Conservation (phyloP, 768 basidiomycete genomes). For the Mrakia gelida region DNA sequence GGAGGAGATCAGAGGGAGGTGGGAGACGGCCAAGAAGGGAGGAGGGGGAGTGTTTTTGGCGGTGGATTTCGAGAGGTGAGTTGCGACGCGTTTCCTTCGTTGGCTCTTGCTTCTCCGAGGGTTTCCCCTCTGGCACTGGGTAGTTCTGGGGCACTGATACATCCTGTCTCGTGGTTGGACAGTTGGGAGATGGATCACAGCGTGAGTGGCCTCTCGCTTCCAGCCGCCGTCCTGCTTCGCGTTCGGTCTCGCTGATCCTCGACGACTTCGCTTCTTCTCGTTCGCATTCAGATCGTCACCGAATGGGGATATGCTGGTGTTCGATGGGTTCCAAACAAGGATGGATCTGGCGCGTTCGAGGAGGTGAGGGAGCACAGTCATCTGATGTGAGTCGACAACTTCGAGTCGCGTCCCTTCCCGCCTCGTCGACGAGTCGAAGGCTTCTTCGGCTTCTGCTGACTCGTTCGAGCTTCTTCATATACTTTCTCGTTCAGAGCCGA, state of each 20-base stretch:
- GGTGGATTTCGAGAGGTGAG: slow-evolving; percentile 64
- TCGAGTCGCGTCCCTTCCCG: background rate
- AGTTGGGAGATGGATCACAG: slow-evolving; percentile 59
- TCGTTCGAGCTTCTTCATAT: background rate
- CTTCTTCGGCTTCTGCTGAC: background rate
- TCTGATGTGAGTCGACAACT: slow-evolving; percentile 2
- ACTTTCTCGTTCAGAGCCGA: slow-evolving; percentile 46
- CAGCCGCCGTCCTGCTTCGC: background rate
- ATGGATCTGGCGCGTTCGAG: background rate
- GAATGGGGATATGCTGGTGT: slow-evolving; percentile 75
- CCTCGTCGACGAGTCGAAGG: background rate
- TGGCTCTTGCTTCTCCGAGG: background rate
- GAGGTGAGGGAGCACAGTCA: background rate
- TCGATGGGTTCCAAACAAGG: slow-evolving; percentile 51
- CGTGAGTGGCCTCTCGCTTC: background rate
- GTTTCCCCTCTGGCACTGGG: no score
- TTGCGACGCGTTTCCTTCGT: background rate
- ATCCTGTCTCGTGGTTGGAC: no score
- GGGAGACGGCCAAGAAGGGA: background rate
- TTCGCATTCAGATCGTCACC: slow-evolving; percentile 53
- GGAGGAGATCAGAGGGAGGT: background rate
- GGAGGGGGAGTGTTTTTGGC: slow-evolving; percentile 47
- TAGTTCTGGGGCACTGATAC: no score
- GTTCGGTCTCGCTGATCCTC: background rate
- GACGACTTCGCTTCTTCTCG: background rate